phyloP scores from a whole-genome alignment of 352 stramenopile species.

The Phytophthora brassicae region DNA sequence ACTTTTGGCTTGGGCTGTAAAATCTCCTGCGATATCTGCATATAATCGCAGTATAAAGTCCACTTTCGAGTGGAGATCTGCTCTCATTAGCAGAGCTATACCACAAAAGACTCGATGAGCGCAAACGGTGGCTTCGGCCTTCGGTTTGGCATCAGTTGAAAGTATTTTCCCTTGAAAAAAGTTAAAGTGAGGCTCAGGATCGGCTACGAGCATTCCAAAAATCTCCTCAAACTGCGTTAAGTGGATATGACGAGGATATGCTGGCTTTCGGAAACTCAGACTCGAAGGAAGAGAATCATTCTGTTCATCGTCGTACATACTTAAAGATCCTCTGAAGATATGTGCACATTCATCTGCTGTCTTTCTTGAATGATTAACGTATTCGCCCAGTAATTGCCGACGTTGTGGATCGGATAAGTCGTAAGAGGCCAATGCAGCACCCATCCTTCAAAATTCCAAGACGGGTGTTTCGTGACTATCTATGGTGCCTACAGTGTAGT shows the following conservation, averaged over 20 bases:
- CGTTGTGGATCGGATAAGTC: constrained; percentile 23
- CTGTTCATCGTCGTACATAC: constrained; percentile 33
- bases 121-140: constrained; percentile 33
- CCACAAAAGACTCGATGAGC: constrained; percentile 61
- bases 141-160: constrained; percentile 15
- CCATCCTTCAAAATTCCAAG: constrained; percentile 22
- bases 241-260: constrained; percentile 52
- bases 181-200: constrained; percentile 64
- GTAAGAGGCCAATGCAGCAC: constrained; percentile 31
- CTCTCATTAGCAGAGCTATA: constrained; percentile 52
- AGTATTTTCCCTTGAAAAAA: constrained; percentile 46
- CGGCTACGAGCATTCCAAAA: constrained; percentile 70
- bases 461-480: constrained; percentile 22
- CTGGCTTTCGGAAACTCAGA: constrained; percentile 10
- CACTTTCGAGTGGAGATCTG: constrained; percentile 61
- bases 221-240: constrained; percentile 69
- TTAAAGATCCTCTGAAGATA: constrained; percentile 44
- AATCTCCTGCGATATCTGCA: constrained; percentile 40
- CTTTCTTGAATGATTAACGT: constrained; percentile 48
- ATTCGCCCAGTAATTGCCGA: constrained; percentile 55
- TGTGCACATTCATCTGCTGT: constrained; percentile 56
- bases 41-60: constrained; percentile 64
- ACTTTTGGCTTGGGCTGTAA: constrained; percentile 45
- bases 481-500: constrained; percentile 3
- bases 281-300: constrained; percentile 5